phyloP scores from a whole-genome alignment of 768 basidiomycete genomes.

The Kwoniella shandongensis region DNA sequence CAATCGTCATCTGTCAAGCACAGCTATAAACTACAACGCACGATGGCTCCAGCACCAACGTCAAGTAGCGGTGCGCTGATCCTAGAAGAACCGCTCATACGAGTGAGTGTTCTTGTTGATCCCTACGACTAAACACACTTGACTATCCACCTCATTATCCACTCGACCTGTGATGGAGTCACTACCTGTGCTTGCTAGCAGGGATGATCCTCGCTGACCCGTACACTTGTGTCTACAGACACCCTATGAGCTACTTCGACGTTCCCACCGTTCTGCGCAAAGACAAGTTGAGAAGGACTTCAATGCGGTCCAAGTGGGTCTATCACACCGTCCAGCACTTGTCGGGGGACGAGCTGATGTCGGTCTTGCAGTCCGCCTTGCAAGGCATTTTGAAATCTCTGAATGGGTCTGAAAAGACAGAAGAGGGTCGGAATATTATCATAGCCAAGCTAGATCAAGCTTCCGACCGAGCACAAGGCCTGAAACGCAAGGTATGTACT shows the following conservation, averaged over 20 bases:
- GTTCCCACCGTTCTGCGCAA: constrained; percentile 51
- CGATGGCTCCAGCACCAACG: constrained; percentile 20
- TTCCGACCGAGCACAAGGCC: constrained; percentile 56
- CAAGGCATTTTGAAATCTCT: constrained; percentile 23
- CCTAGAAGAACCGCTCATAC: constrained; percentile 50
- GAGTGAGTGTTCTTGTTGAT: constrained; percentile 26
- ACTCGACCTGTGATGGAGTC: too few relatives aligned
- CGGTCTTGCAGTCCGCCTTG: constrained; percentile 18
- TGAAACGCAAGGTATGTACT: constrained; percentile 86
- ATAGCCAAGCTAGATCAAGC: constrained; percentile 36
- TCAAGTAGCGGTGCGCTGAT: constrained; percentile 29
- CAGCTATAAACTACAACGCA: background rate
- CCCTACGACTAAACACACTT: background rate
- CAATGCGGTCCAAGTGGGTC: constrained; percentile 44
- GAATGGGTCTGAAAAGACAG: constrained; percentile 10
- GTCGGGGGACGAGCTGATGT: background rate
- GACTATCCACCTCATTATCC: too few relatives aligned
- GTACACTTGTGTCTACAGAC: constrained; percentile 26
- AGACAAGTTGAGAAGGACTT: constrained; percentile 53
- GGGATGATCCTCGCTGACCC: background rate
- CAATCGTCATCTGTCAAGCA: too few relatives aligned
- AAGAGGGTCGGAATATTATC: constrained; percentile 16
- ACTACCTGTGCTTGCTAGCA: too few relatives aligned
- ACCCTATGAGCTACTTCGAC: constrained; percentile 48
- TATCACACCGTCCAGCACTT: background rate